These are phyloP conservation scores for Prunus fruticosa DNA, from an alignment of 306 rosid species.

Conservation along the genomic window DNA sequence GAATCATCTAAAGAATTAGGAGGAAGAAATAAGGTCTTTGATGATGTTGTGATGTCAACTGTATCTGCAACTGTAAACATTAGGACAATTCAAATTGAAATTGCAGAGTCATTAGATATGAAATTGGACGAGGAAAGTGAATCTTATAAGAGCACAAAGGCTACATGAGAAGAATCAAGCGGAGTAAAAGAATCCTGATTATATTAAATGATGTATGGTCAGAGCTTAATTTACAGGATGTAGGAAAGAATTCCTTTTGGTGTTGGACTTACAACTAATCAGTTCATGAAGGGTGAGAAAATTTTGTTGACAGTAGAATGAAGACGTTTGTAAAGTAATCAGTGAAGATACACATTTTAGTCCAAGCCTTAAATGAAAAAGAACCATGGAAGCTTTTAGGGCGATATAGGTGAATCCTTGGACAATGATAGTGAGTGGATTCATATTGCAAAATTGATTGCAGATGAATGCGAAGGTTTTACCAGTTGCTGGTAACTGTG, in stretches of 20 bases:
- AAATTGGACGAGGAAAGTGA: background rate
- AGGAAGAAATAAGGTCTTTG: fast-evolving
- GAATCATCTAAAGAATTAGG: background rate
- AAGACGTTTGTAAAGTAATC: slow-evolving; percentile 17
- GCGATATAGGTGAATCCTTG: background rate
- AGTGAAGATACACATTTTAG: slow-evolving; percentile 5
- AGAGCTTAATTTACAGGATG: slow-evolving; percentile 12
- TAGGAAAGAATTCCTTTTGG: slow-evolving; percentile 30
- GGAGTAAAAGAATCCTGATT: background rate
- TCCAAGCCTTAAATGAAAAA: slow-evolving; percentile 3
- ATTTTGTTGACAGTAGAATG: slow-evolving; percentile 22
- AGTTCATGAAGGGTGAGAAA: slow-evolving; percentile 3
- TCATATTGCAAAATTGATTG: slow-evolving; percentile 11
- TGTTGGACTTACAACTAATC: no score
- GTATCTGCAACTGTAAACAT: background rate
- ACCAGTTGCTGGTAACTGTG: slow-evolving; percentile 31
- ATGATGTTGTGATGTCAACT: background rate
- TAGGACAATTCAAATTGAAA: background rate
- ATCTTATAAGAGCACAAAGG: background rate
- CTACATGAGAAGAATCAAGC: background rate
- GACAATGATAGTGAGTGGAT: background rate
- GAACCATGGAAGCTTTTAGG: slow-evolving; percentile 35
- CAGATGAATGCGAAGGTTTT: slow-evolving; percentile 30
- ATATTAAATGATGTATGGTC: slow-evolving; percentile 38
- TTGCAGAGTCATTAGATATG: background rate